Evolutionary conservation across 352 stramenopile species (phyloP), one percentile per base, ranked within the genome.

Genomic region (Pythium guiyangense): DNA sequence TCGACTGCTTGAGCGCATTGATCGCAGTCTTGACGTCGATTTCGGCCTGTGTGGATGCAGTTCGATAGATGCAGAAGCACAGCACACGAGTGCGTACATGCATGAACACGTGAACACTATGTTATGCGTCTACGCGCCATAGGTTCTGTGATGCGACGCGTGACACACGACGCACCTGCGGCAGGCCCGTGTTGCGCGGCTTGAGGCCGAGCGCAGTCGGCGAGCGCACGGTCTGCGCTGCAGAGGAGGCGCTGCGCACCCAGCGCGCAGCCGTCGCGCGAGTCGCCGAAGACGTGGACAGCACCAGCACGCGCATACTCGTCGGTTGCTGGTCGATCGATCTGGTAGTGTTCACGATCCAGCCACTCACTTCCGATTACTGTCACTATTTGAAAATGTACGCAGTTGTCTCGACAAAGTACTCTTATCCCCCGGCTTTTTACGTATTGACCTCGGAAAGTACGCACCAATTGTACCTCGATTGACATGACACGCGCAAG

Each of bases 131-230:
- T 20, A 17, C 14, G 39, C 14, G 39, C 39, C 14, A 20, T 14
- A 44, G 15, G 6, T 17, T 44, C 14, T 20, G n/a, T 39, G 34
- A 3, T 1, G 31, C 11, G 4, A 11, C 31, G 31, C 8, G 31
- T 34, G 8, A 37, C 31, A 45, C 17, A 29, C 8, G 12, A 54
- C 60, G 54, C 52, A 92, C 83, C 79, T 83, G 69, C 26, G 70
- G 61, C 47, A 74, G 54, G 35, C 71, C 76, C 27, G 70, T 76
- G 35, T 67, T 71, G 62, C 78, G 78, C 53, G 77, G 77, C 69
- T 80, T 79, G 44, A 94, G 65, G 12, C 74, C 77, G 6, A 94
- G 68, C 52, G 79, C 82, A 20, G 79, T 86, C 26, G 82, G 79
- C 50, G 82, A 86, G 50, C 79, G 82, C 57, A 64, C 59, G 3